Evolutionary conservation across 805 yeast species (phyloP).

Genomic region (Scheffersomyces coipomensis): DNA sequence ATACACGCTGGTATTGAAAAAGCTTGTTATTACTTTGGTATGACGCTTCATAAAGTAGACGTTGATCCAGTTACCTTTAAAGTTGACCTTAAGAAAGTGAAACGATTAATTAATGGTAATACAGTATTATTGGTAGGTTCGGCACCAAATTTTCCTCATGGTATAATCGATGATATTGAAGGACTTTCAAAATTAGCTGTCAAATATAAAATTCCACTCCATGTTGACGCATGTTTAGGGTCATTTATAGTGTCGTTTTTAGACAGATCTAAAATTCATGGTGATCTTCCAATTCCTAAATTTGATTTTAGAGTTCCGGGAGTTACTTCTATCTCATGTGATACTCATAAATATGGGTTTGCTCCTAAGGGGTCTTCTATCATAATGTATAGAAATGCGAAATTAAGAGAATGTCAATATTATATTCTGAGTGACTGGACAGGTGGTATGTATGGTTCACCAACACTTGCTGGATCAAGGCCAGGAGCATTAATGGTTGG

Average conservation of each 20-base stretch:
- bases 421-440: conserved; percentile 82
- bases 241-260: conserved; percentile 85
- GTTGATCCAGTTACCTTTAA: conserved; percentile 64
- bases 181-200: conserved; percentile 64
- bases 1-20: conserved; percentile 95
- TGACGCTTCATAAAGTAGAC: conserved; percentile 78
- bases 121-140: conserved; percentile 88
- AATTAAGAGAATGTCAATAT: conserved; percentile 78
- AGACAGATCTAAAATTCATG: conserved; percentile 52
- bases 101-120: conserved; percentile 65
- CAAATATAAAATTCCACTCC: conserved; percentile 76
- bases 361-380: conserved; percentile 97
- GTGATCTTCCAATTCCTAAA: conserved; percentile 43
- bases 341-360: conserved; percentile 98
- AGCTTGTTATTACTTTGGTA: conserved; percentile 88
- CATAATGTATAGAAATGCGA: conserved; percentile 76
- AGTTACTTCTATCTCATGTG: conserved; percentile 98
- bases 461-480: conserved; percentile 93
- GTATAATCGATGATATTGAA: conserved; percentile 87
- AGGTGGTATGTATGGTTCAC: conserved; percentile 95
- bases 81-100: conserved; percentile 64
- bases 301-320: conserved; percentile 86
- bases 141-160: conserved; percentile 97
- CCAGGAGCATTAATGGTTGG: conserved; percentile 98
- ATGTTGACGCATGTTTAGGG: conserved; percentile 95